Evolutionary conservation across 257 asterid genomes (phyloP), one percentile per base, ranked within the genome.

Genomic region (Solanum phureja): DNA sequence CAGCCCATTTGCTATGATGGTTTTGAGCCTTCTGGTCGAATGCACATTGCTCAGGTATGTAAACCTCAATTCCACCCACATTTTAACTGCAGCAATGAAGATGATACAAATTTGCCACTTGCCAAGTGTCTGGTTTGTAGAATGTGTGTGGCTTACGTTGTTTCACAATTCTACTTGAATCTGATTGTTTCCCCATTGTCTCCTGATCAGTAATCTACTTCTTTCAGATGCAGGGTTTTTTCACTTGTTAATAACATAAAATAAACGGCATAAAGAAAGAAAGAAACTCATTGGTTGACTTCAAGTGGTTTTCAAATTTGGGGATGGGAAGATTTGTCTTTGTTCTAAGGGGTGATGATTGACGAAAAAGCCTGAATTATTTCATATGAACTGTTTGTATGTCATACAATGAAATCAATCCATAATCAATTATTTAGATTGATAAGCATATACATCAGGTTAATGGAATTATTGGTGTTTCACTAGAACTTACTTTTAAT

Each of bases 41-140:
- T 96, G 99, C 98, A 96, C 89, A 96, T 96, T 87, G 99, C 99
- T 44, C 98, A 96, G 98, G 99, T 96, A 27, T 79, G 11, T 82
- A 49, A 19, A 82, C 40, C 19, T 81, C 19, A 81, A 19, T 16
- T 29, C 68, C 42, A 14, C 27, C 40, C 42, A 3, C 35, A 29
- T 46, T 29, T 6, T 49, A 46, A 18, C 42, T 82, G 35, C 31
- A 18, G 6, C 14, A 49, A 29, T 18, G 31, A 49, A 82, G 86
- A 82, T 1, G 44, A 49, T 49, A 18, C 34, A 49, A 82, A 18
- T 29, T 44, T 31, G 29, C 21, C 86, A 82, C 40, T 82, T 82
- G 69, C 86, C 2, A 49, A 49, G 19, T 82, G 24, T 82, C 29
- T 10, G 19, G 21, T 4, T n/a, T 62, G 31, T n/a, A 24, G 71